A percentile compares a stretch with the other conserved stretches of the same genome.
Conservation (phyloP, 176 grass and related monocot species). For the Elymus sibiricus region DNA sequence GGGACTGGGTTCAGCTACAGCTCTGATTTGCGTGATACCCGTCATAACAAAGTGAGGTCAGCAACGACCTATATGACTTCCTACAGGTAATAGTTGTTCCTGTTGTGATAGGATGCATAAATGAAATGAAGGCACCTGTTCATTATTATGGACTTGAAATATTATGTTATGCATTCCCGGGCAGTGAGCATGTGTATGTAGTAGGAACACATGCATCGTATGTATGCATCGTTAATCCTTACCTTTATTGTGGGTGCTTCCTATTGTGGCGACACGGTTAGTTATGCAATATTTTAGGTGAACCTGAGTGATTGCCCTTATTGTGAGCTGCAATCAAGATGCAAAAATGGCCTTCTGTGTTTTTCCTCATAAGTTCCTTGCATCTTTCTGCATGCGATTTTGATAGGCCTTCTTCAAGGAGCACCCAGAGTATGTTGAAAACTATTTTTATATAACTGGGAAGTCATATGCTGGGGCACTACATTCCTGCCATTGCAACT, state of each 20-base stretch:
- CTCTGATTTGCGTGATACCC: constrained; percentile 58
- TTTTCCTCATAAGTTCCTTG: neutral
- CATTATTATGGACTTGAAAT: neutral
- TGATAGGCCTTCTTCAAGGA: constrained; percentile 67
- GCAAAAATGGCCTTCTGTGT: neutral
- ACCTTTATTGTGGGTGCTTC: neutral
- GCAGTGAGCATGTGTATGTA: neutral
- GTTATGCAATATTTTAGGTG: neutral
- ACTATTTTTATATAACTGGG: constrained; percentile 84
- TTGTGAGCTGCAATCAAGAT: neutral
- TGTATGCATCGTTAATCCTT: neutral
- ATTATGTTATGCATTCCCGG: neutral
- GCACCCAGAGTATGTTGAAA: constrained; percentile 55
- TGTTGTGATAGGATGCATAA: neutral
- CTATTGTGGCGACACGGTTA: neutral
- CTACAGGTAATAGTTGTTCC: constrained; percentile 41
- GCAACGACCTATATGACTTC: constrained; percentile 80
- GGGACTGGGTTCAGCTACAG: constrained; percentile 93
- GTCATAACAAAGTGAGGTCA: constrained; percentile 72
- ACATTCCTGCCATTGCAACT: constrained; percentile 79
- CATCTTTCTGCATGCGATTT: neutral
- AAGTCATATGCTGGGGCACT: constrained; percentile 89
- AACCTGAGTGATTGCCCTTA: neutral
- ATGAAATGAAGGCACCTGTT: neutral
- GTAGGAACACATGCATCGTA: neutral